Evolutionary conservation across 2,329 filamentous ascomycete species (phyloP).

Genomic region (Chlorencoelia australis): DNA sequence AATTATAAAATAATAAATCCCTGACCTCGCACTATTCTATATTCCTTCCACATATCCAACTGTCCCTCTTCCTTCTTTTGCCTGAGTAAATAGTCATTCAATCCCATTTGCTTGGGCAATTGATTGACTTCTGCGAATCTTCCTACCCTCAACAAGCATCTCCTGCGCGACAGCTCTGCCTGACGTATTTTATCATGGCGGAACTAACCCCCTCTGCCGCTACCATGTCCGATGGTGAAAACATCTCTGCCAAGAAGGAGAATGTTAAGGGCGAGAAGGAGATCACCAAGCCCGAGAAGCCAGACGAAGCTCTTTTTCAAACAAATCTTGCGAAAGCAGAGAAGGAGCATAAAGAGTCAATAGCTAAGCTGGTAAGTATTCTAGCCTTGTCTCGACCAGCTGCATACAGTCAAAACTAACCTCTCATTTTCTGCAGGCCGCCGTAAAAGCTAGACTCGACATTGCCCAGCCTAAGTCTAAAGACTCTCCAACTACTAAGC

Average conservation of each 20-base stretch:
- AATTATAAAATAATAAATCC: no score
- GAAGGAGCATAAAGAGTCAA: constrained; percentile 72
- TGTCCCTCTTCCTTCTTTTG: no score
- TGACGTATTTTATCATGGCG: constrained; percentile 32
- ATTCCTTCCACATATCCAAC: no score
- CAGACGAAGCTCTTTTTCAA: constrained; percentile 79
- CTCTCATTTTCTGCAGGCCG: constrained; percentile 49
- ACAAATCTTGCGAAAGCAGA: constrained; percentile 68
- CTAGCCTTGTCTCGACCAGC: constrained; percentile 2
- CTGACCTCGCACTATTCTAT: no score
- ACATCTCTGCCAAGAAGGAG: neutral
- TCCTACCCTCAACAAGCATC: no score
- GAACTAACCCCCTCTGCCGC: constrained; percentile 36
- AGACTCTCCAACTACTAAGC: constrained; percentile 70
- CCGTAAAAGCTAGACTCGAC: constrained; percentile 81
- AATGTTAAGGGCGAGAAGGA: constrained; percentile 16
- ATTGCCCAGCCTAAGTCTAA: constrained; percentile 71
- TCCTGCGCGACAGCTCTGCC: no score
- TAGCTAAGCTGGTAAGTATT: constrained; percentile 55
- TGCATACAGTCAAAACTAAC: constrained; percentile 13
- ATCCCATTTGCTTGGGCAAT: constrained; percentile 1
- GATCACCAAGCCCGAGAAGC: constrained; percentile 63
- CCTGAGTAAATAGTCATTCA: no score
- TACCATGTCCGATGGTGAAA: constrained; percentile 28
- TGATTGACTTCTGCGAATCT: constrained; percentile 1